A percentile compares a stretch with the other conserved stretches of the same genome.
Conservation (phyloP, 139 green algal species). For the Parachlorella kessleri region DNA sequence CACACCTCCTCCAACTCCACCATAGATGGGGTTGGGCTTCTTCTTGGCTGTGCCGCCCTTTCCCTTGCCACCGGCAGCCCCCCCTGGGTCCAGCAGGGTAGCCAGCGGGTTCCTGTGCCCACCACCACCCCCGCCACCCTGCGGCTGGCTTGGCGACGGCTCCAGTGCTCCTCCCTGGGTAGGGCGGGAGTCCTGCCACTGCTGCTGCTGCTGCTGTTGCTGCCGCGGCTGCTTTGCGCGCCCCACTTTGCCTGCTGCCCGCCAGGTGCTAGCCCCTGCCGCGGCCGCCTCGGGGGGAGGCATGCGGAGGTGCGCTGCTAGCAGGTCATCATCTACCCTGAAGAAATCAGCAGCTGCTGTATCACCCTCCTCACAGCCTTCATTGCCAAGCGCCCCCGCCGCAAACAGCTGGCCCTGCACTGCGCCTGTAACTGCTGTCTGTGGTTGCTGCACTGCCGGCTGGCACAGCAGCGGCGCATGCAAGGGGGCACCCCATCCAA, state of each 20-base stretch:
- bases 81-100: slow-evolving; percentile 3
- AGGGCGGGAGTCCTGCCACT: too few relatives aligned
- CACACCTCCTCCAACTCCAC: not conserved
- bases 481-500: not conserved
- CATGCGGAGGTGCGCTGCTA: not conserved
- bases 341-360: slow-evolving; percentile 20
- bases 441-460: not conserved
- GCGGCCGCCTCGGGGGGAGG: not conserved
- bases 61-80: not conserved
- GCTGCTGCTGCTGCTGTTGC: too few relatives aligned
- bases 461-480: not conserved
- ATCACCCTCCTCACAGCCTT: not conserved
- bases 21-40: slow-evolving; percentile 14
- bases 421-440: not conserved
- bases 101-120: slow-evolving; percentile 12
- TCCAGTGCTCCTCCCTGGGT: not conserved
- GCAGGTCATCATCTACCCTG: slow-evolving; percentile 10
- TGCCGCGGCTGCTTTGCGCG: not conserved
- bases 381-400: not conserved
- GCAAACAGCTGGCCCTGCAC: not conserved
- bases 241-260: not conserved
- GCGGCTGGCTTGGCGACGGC: too few relatives aligned
- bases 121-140: not conserved
- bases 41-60: not conserved
- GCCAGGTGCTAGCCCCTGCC: not conserved